Evolutionary conservation across 371 early-diverging fungal genomes (phyloP).

Genomic region (Syncephalis fuscata): DNA sequence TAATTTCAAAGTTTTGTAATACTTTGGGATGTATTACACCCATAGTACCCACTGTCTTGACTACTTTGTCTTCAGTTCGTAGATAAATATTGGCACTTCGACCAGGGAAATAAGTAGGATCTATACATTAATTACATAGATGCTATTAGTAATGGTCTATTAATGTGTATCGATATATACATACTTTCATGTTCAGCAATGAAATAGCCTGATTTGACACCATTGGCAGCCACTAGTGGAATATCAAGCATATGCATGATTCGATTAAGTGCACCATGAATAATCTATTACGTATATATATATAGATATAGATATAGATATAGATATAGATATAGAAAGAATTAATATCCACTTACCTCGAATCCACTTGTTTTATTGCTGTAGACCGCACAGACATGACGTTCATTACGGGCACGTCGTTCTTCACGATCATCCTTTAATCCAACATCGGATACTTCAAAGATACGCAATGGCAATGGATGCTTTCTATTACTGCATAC

Average conservation of each 20-base stretch:
- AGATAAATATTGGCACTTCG: slow-evolving; percentile 74
- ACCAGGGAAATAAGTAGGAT: slow-evolving; percentile 83
- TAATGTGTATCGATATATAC: slow-evolving; percentile 17
- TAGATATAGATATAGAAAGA: not conserved
- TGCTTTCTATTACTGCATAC: slow-evolving; percentile 81
- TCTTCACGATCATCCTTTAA: slow-evolving; percentile 66
- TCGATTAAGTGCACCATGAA: slow-evolving; percentile 87
- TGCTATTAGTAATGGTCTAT: not conserved
- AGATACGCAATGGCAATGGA: slow-evolving; percentile 88
- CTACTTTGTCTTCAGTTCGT: slow-evolving; percentile 25
- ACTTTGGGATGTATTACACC: slow-evolving; percentile 93
- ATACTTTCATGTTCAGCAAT: slow-evolving; percentile 47
- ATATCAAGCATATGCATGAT: slow-evolving; percentile 69
- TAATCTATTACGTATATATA: slow-evolving; percentile 19
- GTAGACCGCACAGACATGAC: slow-evolving; percentile 80
- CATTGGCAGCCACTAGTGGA: slow-evolving; percentile 20
- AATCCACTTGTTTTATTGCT: slow-evolving; percentile 80
- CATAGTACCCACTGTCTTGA: slow-evolving; percentile 57
- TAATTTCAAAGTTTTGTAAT: slow-evolving; percentile 66
- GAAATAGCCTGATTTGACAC: slow-evolving; percentile 48
- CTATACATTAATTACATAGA: slow-evolving; percentile 12
- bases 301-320: not conserved
- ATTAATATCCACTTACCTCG: slow-evolving; percentile 38
- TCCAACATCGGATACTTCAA: slow-evolving; percentile 96
- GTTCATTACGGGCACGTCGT: slow-evolving; percentile 80